phyloP scores from a whole-genome alignment of 257 asterid species.

The Galeopsis tetrahit region DNA sequence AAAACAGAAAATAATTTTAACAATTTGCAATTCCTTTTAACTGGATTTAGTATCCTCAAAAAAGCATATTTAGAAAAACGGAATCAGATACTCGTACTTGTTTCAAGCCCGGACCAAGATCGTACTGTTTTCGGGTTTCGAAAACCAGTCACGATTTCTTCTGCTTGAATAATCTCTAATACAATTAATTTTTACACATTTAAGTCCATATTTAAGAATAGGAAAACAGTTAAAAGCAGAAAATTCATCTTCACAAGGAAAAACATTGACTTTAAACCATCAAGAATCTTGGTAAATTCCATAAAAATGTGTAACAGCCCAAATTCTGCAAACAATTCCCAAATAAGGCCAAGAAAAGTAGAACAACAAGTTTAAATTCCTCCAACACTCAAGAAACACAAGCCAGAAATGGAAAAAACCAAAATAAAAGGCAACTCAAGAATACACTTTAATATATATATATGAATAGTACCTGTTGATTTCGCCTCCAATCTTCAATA shows the following conservation, averaged over 20 bases:
- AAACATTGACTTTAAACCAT: conserved; percentile 19
- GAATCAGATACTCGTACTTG: conserved; percentile 6
- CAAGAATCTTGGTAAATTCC: conserved; percentile 3
- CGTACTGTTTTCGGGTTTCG: background rate
- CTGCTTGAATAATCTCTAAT: background rate
- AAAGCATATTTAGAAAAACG: background rate
- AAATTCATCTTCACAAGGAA: conserved; percentile 2
- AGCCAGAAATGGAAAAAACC: conserved; percentile 16
- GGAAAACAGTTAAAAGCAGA: conserved; percentile 1
- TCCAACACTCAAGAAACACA: conserved; percentile 2
- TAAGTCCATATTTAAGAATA: background rate
- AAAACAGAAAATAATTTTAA: background rate
- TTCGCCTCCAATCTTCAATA: conserved; percentile 69
- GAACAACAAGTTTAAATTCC: conserved; percentile 4
- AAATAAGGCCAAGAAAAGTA: conserved; percentile 15
- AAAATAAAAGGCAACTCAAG: background rate
- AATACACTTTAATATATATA: conserved; percentile 13
- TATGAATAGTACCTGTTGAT: conserved; percentile 56
- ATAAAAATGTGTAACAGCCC: conserved; percentile 30
- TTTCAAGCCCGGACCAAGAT: conserved; percentile 2
- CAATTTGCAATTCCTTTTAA: background rate
- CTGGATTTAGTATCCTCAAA: background rate
- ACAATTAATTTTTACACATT: background rate
- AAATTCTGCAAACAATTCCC: conserved; percentile 23
- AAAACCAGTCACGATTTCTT: background rate